Base-by-base conservation (phyloP, 768 basidiomycete genomes). In the Leccinellum luteum region DNA sequence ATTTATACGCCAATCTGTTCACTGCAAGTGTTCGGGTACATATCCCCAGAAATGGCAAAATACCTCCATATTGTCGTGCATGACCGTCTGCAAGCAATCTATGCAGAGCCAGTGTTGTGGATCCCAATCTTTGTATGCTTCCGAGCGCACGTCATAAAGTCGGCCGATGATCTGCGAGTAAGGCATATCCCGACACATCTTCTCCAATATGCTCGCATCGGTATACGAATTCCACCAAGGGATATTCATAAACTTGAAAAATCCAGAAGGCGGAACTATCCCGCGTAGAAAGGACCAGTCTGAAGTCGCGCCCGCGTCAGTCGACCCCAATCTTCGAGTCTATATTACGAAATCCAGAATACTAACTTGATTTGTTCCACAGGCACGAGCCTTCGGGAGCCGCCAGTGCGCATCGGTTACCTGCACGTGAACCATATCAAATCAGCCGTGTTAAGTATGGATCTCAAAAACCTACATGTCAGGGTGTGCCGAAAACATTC, bases 281-380 rank as follows among this genome's bases (percentile, higher is more conserved):
- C 63, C 59, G 8, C 63, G 63, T n/a, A 64, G 28, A 48, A 64
- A 55, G 31, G 56, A 55, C 63, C 63, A 64, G 23, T 64, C 63
- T 64, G 9, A 19, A 19, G 13, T 17, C 30, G 13, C 8, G 35
- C 1, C 34, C 14, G 14, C 2, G n/a, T 64, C 45, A 64, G 25
- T 25, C 2, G 2, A 52, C 17, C 17, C 5, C 7, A 17, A 8
- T 17, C 35, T 17, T 7, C 35, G 4, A 41, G 38, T 41, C 38
- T n/a, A 19, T 2, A 38, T 38, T 9, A 38, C 17, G 17, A 38
- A 10, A 38, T 14, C 1, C n/a, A 15, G 3, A 12, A 35, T 48
- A 55, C 63, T 3, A 17, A 64, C 63, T 64, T 3, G 52, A 61
- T 38, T 51, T 38, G 9, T 51, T 61, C 63, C 63, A 64, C 41